A percentile compares a stretch with the other conserved stretches of the same genome.
Evolutionary conservation across 139 green algal species (phyloP).

Genomic region (Eudorina sp.): DNA sequence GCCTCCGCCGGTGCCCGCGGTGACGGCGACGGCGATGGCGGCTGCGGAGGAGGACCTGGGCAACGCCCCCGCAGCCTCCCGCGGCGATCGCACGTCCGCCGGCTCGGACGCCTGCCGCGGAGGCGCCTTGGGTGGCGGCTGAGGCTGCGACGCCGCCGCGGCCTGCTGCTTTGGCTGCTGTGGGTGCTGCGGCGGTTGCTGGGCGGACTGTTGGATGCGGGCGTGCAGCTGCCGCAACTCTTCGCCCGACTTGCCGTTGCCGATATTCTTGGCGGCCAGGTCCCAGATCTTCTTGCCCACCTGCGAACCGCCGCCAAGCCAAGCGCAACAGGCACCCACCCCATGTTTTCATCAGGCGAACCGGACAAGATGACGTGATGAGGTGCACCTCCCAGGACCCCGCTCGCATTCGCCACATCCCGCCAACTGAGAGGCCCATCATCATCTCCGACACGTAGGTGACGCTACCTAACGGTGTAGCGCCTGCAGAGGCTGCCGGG

Average conservation of each 20-base stretch:
- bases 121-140: neutral
- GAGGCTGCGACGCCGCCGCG: neutral
- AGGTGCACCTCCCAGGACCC: too few species aligned
- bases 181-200: slow-evolving; percentile 18
- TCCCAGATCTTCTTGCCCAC: slow-evolving; percentile 46
- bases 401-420: too few species aligned
- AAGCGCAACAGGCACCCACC: too few species aligned
- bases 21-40: too few species aligned
- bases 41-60: too few species aligned
- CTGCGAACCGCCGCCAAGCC: neutral
- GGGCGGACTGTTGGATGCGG: slow-evolving; percentile 7
- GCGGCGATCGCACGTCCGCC: neutral
- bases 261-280: slow-evolving; percentile 20
- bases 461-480: too few species aligned
- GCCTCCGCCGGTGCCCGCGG: neutral
- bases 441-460: too few species aligned
- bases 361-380: too few species aligned
- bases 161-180: slow-evolving; percentile 14
- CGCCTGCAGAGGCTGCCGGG: too few species aligned
- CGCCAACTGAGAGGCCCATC: too few species aligned
- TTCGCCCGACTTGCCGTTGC: slow-evolving; percentile 35
- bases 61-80: neutral
- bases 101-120: neutral
- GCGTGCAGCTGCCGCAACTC: slow-evolving; percentile 5
- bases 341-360: too few species aligned